Evolutionary conservation across 306 rosid genomes (phyloP), one percentile per base, ranked within the genome.

Genomic region (Quercus ilex): DNA sequence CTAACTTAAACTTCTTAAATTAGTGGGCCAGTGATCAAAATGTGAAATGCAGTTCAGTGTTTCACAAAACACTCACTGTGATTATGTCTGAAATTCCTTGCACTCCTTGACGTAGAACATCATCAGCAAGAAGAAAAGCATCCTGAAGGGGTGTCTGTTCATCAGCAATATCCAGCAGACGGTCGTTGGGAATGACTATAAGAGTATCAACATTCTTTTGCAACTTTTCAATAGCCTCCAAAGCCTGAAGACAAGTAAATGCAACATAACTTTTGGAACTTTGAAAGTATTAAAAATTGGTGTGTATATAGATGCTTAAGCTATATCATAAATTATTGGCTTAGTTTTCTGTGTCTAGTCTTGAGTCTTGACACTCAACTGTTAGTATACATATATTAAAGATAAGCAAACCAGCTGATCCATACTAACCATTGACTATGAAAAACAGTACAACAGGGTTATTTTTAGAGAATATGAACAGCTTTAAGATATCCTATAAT

Each of bases 11-110:
- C 53, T 30, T 25, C 56, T 41, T 3, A 75, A 58, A 73, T 35
- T 2, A 35, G 8, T 26, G 46, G 53, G 30, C 53, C 6, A 43
- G 43, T 33, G 38, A 51, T 67, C 57, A 26, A 35, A 59, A 76
- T 64, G 6, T 63, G 67, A 69, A 64, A 60, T 60, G 21, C 25
- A 76, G 56, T 75, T 69, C 25, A 10, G 28, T 69, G 62, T 57
- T 67, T 64, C 64, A 46, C 57, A 57, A 68, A 80, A 77, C 59
- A 85, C 97, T 86, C 82, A 92, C 98, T 5, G 93, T 94, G 83
- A 94, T 92, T 55, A 94, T 94, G 80, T 94, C 98, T 53, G 98
- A 92, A 87, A 94, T 94, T 85, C 98, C 98, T 85, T 94, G 98
- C 20, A 94, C 98, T 85, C 98, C 98, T 79, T 94, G 98, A 55